Evolutionary conservation across 768 basidiomycete genomes (phyloP).

Genomic region (Hemileccinum impolitum): DNA sequence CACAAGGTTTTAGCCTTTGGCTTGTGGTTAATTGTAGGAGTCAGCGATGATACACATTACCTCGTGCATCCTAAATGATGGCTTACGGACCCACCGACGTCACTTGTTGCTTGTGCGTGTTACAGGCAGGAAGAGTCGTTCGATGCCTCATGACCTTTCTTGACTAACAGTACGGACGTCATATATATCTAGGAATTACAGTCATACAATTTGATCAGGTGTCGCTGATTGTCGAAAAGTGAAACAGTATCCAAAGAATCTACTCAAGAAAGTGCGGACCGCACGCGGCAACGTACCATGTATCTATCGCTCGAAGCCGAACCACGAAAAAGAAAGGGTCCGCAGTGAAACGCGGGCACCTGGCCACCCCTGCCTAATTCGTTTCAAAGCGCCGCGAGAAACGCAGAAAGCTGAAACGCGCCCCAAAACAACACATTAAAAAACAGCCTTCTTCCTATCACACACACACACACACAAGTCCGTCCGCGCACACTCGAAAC

Average conservation of each 20-base stretch:
- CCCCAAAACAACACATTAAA: background rate
- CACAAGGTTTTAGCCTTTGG: background rate
- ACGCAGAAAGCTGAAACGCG: conserved; percentile 1
- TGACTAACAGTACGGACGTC: conserved; percentile 2
- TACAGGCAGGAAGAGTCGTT: too few relatives aligned
- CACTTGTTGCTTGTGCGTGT: background rate
- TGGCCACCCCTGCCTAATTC: background rate
- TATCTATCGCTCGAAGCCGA: too few relatives aligned
- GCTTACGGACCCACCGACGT: background rate
- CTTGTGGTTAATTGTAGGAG: background rate
- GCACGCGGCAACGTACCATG: too few relatives aligned
- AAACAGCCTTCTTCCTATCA: too few relatives aligned
- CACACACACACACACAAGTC: background rate
- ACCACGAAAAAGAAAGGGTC: background rate
- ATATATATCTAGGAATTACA: background rate
- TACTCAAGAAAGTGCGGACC: too few relatives aligned
- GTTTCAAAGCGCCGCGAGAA: conserved; percentile 5
- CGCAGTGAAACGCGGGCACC: background rate
- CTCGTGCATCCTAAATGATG: background rate
- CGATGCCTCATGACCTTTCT: background rate
- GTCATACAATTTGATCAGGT: too few relatives aligned
- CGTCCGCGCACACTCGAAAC: background rate
- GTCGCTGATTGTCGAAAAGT: too few relatives aligned
- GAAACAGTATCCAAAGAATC: too few relatives aligned
- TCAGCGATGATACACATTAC: conserved; percentile 6